Percentiles rank a stretch among this genome's conserved stretches.
These are phyloP conservation scores for Coemansia sp. DNA, from an alignment of 192 early-diverging fungal species.

Conservation along the genomic window DNA sequence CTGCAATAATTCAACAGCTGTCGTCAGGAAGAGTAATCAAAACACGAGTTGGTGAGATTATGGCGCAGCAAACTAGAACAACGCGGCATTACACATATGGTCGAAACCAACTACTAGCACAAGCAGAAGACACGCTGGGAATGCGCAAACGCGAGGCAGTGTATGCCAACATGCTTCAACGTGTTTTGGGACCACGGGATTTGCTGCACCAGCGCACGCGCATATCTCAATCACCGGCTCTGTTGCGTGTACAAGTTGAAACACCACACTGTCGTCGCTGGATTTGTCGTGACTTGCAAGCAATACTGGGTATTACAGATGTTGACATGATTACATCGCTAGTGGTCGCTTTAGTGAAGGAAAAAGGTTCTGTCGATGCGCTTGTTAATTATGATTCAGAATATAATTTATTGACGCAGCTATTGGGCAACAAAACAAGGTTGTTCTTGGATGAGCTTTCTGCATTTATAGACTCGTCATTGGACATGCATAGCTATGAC, in stretches of 20 bases:
- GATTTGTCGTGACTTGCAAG: slow-evolving; percentile 36
- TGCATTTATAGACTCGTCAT: slow-evolving; percentile 28
- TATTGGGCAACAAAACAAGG: slow-evolving; percentile 12
- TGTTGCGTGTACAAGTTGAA: slow-evolving; percentile 4
- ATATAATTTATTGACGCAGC: neutral
- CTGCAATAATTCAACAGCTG: slow-evolving; percentile 19
- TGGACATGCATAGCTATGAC: slow-evolving; percentile 36
- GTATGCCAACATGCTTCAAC: slow-evolving; percentile 18
- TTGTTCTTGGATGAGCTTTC: slow-evolving; percentile 31
- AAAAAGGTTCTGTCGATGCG: slow-evolving; percentile 1
- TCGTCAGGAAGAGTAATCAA: slow-evolving; percentile 2
- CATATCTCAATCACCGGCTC: neutral
- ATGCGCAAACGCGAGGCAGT: slow-evolving; percentile 38
- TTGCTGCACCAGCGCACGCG: neutral
- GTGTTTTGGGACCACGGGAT: neutral
- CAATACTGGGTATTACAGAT: slow-evolving; percentile 11
- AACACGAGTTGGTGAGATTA: neutral
- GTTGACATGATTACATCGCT: slow-evolving; percentile 19
- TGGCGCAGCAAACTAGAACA: neutral
- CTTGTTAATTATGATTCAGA: neutral
- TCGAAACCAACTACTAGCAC: neutral
- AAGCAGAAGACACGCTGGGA: slow-evolving; percentile 11
- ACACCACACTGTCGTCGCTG: slow-evolving; percentile 18
- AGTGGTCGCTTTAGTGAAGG: slow-evolving; percentile 14
- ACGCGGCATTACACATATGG: slow-evolving; percentile 9